Conservation (phyloP, 192 early-diverging fungal genomes). For the Backusella mclennaniae region DNA sequence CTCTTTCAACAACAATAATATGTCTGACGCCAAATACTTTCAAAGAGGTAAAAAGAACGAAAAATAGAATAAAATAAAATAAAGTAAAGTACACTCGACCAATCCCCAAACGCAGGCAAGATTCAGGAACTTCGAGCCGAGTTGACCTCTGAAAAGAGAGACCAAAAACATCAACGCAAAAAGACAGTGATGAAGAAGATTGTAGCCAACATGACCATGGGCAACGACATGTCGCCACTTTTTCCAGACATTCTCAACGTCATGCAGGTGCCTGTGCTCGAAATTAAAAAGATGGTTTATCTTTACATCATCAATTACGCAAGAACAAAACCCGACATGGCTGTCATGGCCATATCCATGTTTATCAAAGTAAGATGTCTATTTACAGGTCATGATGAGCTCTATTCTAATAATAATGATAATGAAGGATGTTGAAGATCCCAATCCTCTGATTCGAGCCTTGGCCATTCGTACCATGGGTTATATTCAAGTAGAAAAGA, state of each 20-base stretch:
- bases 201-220: slow-evolving; percentile 99
- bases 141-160: slow-evolving; percentile 83
- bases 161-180: slow-evolving; percentile 77
- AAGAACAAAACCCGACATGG: slow-evolving; percentile 90
- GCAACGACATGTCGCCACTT: slow-evolving; percentile 96
- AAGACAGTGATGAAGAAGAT: slow-evolving; percentile 70
- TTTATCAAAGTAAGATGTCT: slow-evolving; percentile 68
- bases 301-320: slow-evolving; percentile 97
- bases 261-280: slow-evolving; percentile 85
- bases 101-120: slow-evolving; percentile 60
- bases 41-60: slow-evolving; percentile 45
- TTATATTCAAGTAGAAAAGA: slow-evolving; percentile 91
- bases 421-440: slow-evolving; percentile 81
- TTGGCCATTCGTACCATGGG: slow-evolving; percentile 97
- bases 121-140: slow-evolving; percentile 86
- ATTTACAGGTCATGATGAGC: too few relatives aligned
- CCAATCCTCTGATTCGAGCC: slow-evolving; percentile 93
- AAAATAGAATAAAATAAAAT: neutral
- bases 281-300: slow-evolving; percentile 92
- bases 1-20: slow-evolving; percentile 3
- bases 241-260: slow-evolving; percentile 90
- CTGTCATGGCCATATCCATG: slow-evolving; percentile 84
- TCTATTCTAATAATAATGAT: neutral
- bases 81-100: neutral
- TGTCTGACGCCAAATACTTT: slow-evolving; percentile 60